Evolutionary conservation across 1,284 basidiomycete genomes (phyloP).

Genomic region (Moesziomyces sp.): DNA sequence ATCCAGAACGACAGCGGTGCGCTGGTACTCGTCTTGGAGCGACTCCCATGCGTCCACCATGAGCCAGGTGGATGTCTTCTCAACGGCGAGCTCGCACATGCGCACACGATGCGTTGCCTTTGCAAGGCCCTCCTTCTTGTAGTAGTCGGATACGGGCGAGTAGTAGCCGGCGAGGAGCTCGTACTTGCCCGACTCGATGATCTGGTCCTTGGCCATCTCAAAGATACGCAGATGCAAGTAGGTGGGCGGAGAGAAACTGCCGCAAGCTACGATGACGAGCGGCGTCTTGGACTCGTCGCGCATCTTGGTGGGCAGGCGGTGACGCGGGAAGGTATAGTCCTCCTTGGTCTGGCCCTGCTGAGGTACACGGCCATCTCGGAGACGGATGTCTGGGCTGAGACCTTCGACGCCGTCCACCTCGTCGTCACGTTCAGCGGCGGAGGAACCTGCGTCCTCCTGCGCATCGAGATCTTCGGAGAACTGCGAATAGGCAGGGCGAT

Average conservation of each 20-base stretch:
- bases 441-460: conserved; percentile 42
- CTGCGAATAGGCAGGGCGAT: conserved; percentile 45
- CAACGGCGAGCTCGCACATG: conserved; percentile 68
- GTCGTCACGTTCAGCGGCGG: conserved; percentile 48
- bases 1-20: conserved; percentile 93
- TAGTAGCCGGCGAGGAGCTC: conserved; percentile 94
- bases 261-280: conserved; percentile 71
- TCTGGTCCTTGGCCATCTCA: conserved; percentile 96
- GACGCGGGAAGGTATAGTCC: conserved; percentile 63
- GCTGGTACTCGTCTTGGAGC: conserved; percentile 86
- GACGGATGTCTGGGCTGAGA: conserved; percentile 6
- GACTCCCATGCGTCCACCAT: conserved; percentile 99
- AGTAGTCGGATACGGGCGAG: conserved; percentile 77
- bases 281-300: conserved; percentile 64
- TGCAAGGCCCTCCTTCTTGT: conserved; percentile 66
- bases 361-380: conserved; percentile 40
- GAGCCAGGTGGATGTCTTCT: conserved; percentile 67
- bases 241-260: conserved; percentile 73
- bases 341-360: conserved; percentile 57
- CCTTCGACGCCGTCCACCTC: conserved; percentile 50
- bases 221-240: conserved; percentile 84
- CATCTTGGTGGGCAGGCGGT: conserved; percentile 63
- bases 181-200: conserved; percentile 89
- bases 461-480: conserved; percentile 48
- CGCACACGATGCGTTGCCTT: conserved; percentile 66